A percentile compares a stretch with the other conserved stretches of the same genome.
phyloP scores from a whole-genome alignment of 805 yeast genomes.

The Cyberlindnera bimundalis region DNA sequence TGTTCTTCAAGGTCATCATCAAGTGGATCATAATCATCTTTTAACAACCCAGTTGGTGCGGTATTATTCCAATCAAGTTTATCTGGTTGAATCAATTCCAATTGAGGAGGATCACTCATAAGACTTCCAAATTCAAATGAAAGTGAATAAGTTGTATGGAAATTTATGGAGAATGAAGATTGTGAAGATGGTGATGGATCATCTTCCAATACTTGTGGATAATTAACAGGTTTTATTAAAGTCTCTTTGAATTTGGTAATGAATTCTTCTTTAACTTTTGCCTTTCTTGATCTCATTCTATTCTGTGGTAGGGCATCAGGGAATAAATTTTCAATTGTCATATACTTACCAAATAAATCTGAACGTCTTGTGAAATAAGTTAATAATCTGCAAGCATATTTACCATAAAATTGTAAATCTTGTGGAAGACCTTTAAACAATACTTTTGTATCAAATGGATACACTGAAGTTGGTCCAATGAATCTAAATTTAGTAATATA shows the following conservation, averaged over 20 bases:
- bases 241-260: constrained; percentile 16
- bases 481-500: constrained; percentile 21
- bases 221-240: constrained; percentile 16
- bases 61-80: not conserved
- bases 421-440: constrained; percentile 7
- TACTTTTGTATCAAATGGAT: constrained; percentile 18
- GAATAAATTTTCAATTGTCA: constrained; percentile 19
- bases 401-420: constrained; percentile 12
- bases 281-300: constrained; percentile 23
- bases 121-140: constrained; percentile 9
- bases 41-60: constrained; percentile 13
- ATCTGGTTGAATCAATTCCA: not conserved
- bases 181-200: constrained; percentile 2
- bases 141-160: constrained; percentile 16
- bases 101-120: too few relatives aligned
- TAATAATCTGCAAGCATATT: constrained; percentile 19
- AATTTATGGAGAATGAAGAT: constrained; percentile 14
- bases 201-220: constrained; percentile 18
- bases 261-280: constrained; percentile 17
- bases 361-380: constrained; percentile 24
- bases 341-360: constrained; percentile 24
- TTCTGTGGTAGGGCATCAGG: constrained; percentile 17
- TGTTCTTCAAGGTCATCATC: constrained; percentile 9
- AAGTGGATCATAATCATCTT: constrained; percentile 20
- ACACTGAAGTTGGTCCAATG: constrained; percentile 25